Evolutionary conservation across 73 alveolate species (phyloP).

Genomic region (Diophrys sp.): DNA sequence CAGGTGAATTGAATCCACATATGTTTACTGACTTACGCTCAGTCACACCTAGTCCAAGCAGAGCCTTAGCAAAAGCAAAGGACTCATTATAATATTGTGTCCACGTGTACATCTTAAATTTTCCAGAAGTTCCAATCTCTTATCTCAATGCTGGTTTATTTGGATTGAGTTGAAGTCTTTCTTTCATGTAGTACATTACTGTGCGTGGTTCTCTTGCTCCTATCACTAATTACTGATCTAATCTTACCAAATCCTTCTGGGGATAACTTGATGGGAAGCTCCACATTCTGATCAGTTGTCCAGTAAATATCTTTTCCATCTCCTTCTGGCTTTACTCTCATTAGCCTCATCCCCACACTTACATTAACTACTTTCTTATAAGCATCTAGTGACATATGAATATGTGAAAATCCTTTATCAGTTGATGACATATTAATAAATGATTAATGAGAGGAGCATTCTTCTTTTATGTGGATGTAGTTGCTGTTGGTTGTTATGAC

Average conservation of each 20-base stretch:
- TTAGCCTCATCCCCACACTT: no score
- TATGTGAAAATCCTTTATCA: no score
- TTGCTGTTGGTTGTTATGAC: no score
- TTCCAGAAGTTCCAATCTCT: constrained; percentile 18
- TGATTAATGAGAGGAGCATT: no score
- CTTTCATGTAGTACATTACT: not conserved
- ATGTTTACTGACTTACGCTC: constrained; percentile 47
- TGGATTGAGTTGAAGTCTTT: not conserved
- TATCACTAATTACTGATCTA: not conserved
- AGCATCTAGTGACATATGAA: no score
- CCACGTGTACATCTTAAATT: constrained; percentile 37
- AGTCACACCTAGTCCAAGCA: constrained; percentile 26
- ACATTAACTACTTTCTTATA: no score
- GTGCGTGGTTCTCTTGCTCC: not conserved
- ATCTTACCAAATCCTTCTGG: constrained; percentile 17
- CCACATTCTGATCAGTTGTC: constrained; percentile 54
- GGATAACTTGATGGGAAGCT: constrained; percentile 60
- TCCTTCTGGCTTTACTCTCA: no score
- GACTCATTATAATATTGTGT: constrained; percentile 5
- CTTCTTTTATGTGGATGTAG: no score
- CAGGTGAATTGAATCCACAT: constrained; percentile 54
- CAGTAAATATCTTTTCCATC: constrained; percentile 64
- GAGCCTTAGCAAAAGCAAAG: constrained; percentile 35
- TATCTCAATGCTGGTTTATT: not conserved
- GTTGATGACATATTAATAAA: no score